These are phyloP conservation scores for Puccinellia tenuiflora DNA, from an alignment of 176 grass and related monocot genomes.

Conservation along the genomic window DNA sequence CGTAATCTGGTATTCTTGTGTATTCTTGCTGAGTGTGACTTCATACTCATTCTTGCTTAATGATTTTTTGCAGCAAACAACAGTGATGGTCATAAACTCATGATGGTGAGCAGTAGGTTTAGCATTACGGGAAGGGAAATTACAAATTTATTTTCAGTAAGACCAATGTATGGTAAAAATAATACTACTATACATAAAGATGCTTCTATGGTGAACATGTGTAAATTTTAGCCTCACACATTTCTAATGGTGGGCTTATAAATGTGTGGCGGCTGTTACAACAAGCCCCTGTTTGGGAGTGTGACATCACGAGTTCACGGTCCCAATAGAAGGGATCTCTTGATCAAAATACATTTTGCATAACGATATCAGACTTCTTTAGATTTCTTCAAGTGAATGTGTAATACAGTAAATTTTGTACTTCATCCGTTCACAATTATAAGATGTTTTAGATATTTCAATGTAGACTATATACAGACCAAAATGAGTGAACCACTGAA, in stretches of 20 bases:
- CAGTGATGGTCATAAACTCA: neutral
- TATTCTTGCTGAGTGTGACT: neutral
- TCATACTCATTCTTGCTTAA: neutral
- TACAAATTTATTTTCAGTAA: neutral
- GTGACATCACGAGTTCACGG: neutral
- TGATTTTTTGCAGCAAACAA: neutral
- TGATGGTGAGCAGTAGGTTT: neutral
- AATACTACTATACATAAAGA: neutral
- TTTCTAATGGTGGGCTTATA: neutral
- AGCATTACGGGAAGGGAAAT: neutral
- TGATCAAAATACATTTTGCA: neutral
- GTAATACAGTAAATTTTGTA: neutral
- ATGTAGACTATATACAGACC: too few species aligned
- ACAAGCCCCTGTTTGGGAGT: neutral
- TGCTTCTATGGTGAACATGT: neutral
- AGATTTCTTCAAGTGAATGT: neutral
- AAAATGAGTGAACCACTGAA: too few species aligned
- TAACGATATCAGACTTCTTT: neutral
- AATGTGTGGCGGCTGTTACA: neutral
- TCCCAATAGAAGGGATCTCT: neutral
- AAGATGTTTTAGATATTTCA: too few species aligned
- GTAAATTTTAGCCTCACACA: neutral
- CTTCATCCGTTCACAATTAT: too few species aligned
- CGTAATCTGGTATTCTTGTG: neutral
- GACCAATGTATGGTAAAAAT: neutral